A percentile compares a stretch with the other conserved stretches of the same genome.
Evolutionary conservation across 768 basidiomycete species (phyloP).

Genomic region (Pleurotus citrinopileatus): DNA sequence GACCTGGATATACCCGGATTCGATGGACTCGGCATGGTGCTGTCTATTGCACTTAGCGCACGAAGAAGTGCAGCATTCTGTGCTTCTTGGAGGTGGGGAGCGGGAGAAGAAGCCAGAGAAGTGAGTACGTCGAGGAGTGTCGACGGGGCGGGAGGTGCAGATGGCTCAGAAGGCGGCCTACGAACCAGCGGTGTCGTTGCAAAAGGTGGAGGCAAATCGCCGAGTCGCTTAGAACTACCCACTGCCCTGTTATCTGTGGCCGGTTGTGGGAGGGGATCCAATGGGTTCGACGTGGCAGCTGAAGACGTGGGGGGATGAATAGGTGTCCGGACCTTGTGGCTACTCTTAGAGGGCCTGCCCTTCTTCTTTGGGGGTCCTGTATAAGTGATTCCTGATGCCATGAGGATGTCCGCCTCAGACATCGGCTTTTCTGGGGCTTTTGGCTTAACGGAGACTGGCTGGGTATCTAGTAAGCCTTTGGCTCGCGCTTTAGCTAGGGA

Average conservation of each 20-base stretch:
- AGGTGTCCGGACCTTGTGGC: not conserved
- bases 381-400: slow-evolving; percentile 38
- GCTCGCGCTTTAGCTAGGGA: slow-evolving; percentile 26
- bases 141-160: slow-evolving; percentile 18
- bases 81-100: not conserved
- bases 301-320: not conserved
- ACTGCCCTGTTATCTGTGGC: not conserved
- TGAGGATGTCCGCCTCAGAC: slow-evolving; percentile 37
- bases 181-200: not conserved
- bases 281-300: not conserved
- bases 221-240: not conserved
- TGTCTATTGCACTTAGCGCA: slow-evolving; percentile 25
- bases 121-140: slow-evolving; percentile 23
- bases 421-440: slow-evolving; percentile 26
- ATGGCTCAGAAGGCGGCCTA: not conserved
- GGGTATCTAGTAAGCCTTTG: slow-evolving; percentile 25
- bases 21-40: slow-evolving; percentile 10
- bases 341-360: slow-evolving; percentile 26
- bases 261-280: not conserved
- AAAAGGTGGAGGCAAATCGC: not conserved
- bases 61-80: slow-evolving; percentile 21
- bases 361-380: slow-evolving; percentile 47
- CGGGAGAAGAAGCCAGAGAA: slow-evolving; percentile 4
- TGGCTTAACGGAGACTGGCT: slow-evolving; percentile 20
- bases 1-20: not conserved